Conservation (phyloP, 768 basidiomycete species). For the Heimioporus sp. region DNA sequence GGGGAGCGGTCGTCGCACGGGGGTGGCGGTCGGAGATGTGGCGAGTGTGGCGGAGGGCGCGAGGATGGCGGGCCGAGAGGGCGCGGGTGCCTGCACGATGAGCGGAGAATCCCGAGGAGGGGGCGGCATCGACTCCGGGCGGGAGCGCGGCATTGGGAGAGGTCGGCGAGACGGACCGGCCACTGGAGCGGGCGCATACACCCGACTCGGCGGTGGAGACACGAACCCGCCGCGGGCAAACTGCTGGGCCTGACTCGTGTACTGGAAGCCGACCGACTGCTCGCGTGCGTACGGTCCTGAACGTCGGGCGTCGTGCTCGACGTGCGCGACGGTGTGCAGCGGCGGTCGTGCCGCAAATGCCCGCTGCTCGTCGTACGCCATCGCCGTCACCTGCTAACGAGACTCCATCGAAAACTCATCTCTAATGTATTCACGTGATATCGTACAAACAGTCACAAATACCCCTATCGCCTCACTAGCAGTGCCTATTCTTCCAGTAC, state of each 20-base stretch:
- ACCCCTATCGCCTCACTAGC: constrained; percentile 11
- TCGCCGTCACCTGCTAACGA: neutral
- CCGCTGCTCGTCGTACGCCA: constrained; percentile 24
- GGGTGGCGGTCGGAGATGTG: constrained; percentile 11
- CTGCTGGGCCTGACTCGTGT: neutral
- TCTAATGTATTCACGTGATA: constrained; percentile 7
- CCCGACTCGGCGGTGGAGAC: constrained; percentile 9
- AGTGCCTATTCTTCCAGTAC: neutral
- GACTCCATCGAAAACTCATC: constrained; percentile 4
- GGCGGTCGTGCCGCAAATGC: constrained; percentile 6
- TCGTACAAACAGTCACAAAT: constrained; percentile 17
- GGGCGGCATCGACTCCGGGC: constrained; percentile 26
- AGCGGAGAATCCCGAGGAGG: constrained; percentile 14
- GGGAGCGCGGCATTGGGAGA: constrained; percentile 27
- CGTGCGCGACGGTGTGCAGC: constrained; percentile 11
- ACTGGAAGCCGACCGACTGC: constrained; percentile 22
- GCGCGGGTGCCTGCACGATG: constrained; percentile 30
- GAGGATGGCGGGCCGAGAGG: constrained; percentile 31
- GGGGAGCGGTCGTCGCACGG: constrained; percentile 22
- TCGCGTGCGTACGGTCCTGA: neutral
- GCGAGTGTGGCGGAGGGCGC: constrained; percentile 18
- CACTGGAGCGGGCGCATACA: constrained; percentile 7
- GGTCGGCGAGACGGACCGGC: constrained; percentile 26
- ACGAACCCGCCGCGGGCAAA: constrained; percentile 2
- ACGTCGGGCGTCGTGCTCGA: constrained; percentile 6